These are phyloP conservation scores for Sanghuangporus sanghuang DNA, from an alignment of 1,284 basidiomycete genomes.

Conservation along the genomic window DNA sequence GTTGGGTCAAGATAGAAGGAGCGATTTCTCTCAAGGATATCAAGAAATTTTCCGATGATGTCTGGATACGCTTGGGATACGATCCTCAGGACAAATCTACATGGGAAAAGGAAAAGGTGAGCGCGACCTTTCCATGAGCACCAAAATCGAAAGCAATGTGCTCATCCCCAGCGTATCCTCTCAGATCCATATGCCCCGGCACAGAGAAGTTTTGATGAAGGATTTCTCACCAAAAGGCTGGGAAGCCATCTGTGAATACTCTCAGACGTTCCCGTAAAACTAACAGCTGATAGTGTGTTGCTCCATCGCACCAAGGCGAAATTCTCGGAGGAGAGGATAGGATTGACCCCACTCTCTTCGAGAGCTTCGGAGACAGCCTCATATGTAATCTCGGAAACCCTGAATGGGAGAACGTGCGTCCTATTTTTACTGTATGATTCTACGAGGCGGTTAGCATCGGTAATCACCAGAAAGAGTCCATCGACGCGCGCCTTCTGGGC, in stretches of 20 bases:
- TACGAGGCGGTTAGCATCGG: too few species aligned
- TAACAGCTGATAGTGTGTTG: not conserved
- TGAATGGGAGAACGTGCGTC: slow-evolving; percentile 26
- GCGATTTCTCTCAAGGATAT: slow-evolving; percentile 29
- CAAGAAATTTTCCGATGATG: slow-evolving; percentile 27
- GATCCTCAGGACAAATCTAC: slow-evolving; percentile 30
- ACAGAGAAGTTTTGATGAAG: slow-evolving; percentile 28
- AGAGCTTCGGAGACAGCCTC: slow-evolving; percentile 31
- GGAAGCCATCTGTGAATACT: slow-evolving; percentile 30
- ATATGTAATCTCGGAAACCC: slow-evolving; percentile 32
- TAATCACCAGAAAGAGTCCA: slow-evolving; percentile 20
- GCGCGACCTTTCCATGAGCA: not conserved
- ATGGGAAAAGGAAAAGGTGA: slow-evolving; percentile 30
- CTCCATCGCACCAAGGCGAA: slow-evolving; percentile 23
- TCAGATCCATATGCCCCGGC: slow-evolving; percentile 32
- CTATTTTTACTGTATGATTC: not conserved
- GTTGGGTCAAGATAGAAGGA: slow-evolving; percentile 30
- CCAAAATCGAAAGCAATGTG: not conserved
- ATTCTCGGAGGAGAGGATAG: slow-evolving; percentile 32
- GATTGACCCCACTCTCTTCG: slow-evolving; percentile 28
- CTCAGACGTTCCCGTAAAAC: not conserved
- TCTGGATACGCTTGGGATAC: slow-evolving; percentile 33
- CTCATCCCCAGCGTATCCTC: not conserved
- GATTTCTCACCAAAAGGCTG: slow-evolving; percentile 31
- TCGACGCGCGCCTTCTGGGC: slow-evolving; percentile 28